These are phyloP conservation scores for Rhodosporidiobolus odoratus DNA, from an alignment of 768 basidiomycete genomes.

Conservation along the genomic window DNA sequence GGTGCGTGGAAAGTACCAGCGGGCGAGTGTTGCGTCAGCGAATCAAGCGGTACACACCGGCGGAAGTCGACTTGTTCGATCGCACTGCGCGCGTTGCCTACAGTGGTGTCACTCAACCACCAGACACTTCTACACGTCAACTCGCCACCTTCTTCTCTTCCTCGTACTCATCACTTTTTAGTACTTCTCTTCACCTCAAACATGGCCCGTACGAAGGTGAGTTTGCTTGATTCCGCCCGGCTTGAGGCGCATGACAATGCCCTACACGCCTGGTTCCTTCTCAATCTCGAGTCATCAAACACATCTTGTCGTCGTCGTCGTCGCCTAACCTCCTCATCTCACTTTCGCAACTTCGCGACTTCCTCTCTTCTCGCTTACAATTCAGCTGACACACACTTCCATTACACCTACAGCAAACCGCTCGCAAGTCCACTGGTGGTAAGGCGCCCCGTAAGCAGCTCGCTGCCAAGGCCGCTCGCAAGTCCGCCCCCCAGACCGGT, in stretches of 20 bases:
- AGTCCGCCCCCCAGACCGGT: slow-evolving; percentile 76
- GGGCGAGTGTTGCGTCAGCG: no score
- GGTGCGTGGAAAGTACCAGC: no score
- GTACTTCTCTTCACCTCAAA: background rate
- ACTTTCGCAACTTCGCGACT: background rate
- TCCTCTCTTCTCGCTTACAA: background rate
- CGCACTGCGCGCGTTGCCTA: no score
- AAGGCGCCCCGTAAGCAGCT: slow-evolving; percentile 69
- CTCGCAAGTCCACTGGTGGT: slow-evolving; percentile 46
- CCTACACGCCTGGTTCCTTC: background rate
- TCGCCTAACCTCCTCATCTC: background rate
- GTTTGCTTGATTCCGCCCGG: background rate
- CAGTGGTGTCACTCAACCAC: background rate
- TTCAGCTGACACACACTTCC: background rate
- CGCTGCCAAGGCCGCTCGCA: slow-evolving; percentile 89
- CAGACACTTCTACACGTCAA: background rate
- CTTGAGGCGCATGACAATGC: no score
- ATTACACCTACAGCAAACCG: slow-evolving; percentile 42
- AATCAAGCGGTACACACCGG: no score
- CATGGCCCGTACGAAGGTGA: slow-evolving; percentile 38
- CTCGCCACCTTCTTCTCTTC: background rate
- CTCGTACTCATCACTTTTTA: slow-evolving; percentile 11
- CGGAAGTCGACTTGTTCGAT: no score
- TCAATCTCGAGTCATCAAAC: no score
- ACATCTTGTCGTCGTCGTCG: background rate